Evolutionary conservation across 768 basidiomycete species (phyloP).

Genomic region (Boletus rubropictus): DNA sequence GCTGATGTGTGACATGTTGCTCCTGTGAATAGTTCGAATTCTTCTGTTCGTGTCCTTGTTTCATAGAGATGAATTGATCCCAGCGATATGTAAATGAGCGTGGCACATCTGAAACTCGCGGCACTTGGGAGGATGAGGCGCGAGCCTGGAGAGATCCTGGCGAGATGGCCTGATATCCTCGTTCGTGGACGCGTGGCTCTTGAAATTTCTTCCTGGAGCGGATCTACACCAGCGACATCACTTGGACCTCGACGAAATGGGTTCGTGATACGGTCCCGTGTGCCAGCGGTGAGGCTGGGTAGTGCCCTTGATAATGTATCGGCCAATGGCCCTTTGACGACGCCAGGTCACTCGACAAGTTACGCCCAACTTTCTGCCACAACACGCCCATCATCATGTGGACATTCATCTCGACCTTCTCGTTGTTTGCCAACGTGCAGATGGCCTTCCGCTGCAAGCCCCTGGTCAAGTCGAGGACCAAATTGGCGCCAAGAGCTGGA

Average conservation of each 20-base stretch:
- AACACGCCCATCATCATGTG: slow-evolving; percentile 4
- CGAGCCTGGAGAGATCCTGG: slow-evolving; percentile 4
- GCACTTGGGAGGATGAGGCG: neutral
- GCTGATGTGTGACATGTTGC: slow-evolving; percentile 10
- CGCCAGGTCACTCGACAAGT: slow-evolving; percentile 7
- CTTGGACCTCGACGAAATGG: neutral
- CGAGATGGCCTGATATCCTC: too few species aligned
- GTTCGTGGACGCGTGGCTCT: neutral
- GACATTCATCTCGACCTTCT: neutral
- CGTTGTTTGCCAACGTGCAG: neutral
- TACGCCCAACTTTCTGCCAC: slow-evolving; percentile 10
- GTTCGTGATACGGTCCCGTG: slow-evolving; percentile 1
- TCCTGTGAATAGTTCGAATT: slow-evolving; percentile 8
- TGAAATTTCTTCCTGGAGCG: slow-evolving; percentile 10
- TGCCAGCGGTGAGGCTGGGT: slow-evolving; percentile 7
- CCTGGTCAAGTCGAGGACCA: neutral
- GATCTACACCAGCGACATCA: slow-evolving; percentile 8
- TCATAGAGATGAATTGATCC: slow-evolving; percentile 20
- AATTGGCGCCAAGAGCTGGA: neutral
- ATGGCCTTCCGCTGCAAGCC: neutral
- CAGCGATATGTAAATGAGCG: slow-evolving; percentile 2
- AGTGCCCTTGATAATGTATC: slow-evolving; percentile 15
- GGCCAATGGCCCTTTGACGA: slow-evolving; percentile 13
- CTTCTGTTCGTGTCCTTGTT: slow-evolving; percentile 14
- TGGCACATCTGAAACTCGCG: slow-evolving; percentile 9